Percentiles rank a stretch among this genome's conserved stretches.
Conservation (phyloP, 179 eudicot species). For the Gypsophila paniculata region DNA sequence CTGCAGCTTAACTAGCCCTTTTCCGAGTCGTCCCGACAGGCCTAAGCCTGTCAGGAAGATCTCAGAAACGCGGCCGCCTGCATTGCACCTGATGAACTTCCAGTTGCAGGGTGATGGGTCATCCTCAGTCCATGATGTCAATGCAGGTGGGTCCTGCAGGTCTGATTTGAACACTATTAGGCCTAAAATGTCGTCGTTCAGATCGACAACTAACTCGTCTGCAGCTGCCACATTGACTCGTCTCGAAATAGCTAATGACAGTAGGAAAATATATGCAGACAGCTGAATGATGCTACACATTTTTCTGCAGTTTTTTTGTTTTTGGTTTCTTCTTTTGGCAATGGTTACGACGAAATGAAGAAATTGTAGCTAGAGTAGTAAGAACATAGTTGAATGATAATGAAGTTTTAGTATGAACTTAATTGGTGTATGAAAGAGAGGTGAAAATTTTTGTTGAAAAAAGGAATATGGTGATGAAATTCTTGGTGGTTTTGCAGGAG, state of each 20-base stretch:
- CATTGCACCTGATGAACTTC: slow-evolving; percentile 60
- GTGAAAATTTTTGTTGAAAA: not conserved
- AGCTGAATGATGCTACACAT: slow-evolving; percentile 19
- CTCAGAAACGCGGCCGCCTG: slow-evolving; percentile 50
- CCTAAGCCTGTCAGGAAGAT: slow-evolving; percentile 45
- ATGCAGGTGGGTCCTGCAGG: slow-evolving; percentile 51
- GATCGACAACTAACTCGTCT: slow-evolving; percentile 11
- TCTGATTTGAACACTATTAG: slow-evolving; percentile 86
- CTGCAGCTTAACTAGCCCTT: slow-evolving; percentile 67
- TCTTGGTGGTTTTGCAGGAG: slow-evolving; percentile 16
- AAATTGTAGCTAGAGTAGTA: not conserved
- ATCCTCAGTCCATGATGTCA: slow-evolving; percentile 79
- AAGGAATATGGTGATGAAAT: slow-evolving; percentile 6
- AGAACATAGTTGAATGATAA: not conserved
- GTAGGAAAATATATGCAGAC: slow-evolving; percentile 19
- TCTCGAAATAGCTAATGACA: slow-evolving; percentile 15
- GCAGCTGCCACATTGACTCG: slow-evolving; percentile 1
- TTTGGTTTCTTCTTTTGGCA: not conserved
- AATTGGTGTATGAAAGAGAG: slow-evolving; percentile 2
- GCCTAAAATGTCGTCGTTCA: slow-evolving; percentile 81
- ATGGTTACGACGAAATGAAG: no score
- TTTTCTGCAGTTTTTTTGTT: not conserved
- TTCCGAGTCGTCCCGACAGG: slow-evolving; percentile 71
- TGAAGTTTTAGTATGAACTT: not conserved
- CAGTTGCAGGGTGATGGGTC: slow-evolving; percentile 84